Conservation (phyloP, 768 basidiomycete species). For the Russula brevipes region DNA sequence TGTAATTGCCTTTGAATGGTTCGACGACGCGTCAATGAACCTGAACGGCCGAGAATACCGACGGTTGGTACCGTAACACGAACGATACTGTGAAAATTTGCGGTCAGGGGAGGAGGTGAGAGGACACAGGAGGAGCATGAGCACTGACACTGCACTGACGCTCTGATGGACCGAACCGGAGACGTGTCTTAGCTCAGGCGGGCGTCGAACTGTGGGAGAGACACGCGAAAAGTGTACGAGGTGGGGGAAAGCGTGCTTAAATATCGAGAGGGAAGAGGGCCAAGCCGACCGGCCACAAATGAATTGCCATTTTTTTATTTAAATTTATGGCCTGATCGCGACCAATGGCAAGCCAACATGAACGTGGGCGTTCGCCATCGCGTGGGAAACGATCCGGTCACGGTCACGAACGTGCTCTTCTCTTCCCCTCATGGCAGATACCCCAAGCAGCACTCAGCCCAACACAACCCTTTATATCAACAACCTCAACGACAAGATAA, state of each 20-base stretch:
- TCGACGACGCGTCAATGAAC: slow-evolving; percentile 20
- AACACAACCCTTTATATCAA: slow-evolving; percentile 88
- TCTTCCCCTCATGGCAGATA: slow-evolving; percentile 36
- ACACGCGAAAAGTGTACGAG: background rate
- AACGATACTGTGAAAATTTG: background rate
- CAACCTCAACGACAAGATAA: slow-evolving; percentile 88
- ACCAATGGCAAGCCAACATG: background rate
- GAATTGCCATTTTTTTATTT: background rate
- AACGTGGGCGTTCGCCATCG: background rate
- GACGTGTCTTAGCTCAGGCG: background rate
- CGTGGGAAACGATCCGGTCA: background rate
- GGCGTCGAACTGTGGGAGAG: background rate
- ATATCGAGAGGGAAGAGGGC: background rate
- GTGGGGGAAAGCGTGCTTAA: background rate
- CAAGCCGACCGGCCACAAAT: background rate
- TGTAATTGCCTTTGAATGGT: slow-evolving; percentile 8
- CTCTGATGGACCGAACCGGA: background rate
- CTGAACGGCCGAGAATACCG: slow-evolving; percentile 14
- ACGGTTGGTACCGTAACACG: background rate
- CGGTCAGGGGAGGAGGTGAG: background rate
- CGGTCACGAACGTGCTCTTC: slow-evolving; percentile 19
- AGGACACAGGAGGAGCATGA: too few species aligned
- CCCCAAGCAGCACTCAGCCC: slow-evolving; percentile 48
- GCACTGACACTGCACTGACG: too few species aligned
- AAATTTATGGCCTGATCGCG: background rate